Evolutionary conservation across 2,329 filamentous ascomycete genomes (phyloP).

Genomic region (Stagonosporopsis tanaceti): DNA sequence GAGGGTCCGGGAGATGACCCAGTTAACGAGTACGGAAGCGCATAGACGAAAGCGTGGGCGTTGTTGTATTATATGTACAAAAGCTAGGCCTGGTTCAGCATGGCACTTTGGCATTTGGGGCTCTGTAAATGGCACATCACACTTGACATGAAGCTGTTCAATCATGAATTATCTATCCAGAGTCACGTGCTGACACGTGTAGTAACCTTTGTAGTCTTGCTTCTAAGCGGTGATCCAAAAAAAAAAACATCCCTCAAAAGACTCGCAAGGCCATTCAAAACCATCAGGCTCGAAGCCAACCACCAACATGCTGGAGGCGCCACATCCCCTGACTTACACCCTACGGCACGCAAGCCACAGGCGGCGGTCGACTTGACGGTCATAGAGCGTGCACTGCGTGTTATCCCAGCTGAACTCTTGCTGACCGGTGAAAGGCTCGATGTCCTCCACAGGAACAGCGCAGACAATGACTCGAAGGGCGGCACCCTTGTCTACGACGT

Average conservation of each 20-base stretch:
- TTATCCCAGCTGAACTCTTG: not conserved
- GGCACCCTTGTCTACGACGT: not conserved
- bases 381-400: not conserved
- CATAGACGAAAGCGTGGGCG: not conserved
- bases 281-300: not conserved
- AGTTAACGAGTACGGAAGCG: not conserved
- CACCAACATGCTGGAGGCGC: not conserved
- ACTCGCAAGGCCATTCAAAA: not conserved
- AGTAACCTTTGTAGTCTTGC: not conserved
- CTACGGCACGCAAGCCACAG: not conserved
- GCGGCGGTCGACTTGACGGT: not conserved
- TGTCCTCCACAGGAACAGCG: not conserved
- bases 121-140: not conserved
- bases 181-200: not conserved
- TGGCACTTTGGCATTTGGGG: not conserved
- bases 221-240: not conserved
- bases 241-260: not conserved
- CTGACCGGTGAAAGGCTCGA: not conserved
- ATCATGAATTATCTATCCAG: not conserved
- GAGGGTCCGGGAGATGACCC: not conserved
- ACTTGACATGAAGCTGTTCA: not conserved
- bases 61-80: constrained; percentile 22
- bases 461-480: not conserved
- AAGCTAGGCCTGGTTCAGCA: constrained; percentile 3
- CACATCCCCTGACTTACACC: not conserved